phyloP scores from a whole-genome alignment of 1,284 basidiomycete genomes.

The Ganoderma boninense region DNA sequence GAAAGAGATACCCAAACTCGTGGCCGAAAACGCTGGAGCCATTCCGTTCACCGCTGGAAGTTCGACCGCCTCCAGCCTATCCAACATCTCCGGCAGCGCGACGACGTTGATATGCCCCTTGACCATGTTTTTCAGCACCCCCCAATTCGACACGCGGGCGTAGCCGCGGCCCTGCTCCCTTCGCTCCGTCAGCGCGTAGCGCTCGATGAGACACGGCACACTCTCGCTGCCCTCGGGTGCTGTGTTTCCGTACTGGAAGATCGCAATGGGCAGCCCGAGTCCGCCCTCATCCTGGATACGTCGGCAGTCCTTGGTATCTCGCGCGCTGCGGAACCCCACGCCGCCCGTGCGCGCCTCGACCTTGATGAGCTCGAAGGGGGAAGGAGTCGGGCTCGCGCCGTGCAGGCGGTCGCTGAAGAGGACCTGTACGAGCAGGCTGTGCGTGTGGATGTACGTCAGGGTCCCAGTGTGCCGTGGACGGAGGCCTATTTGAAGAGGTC shows the following conservation, averaged over 20 bases:
- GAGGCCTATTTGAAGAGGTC: neutral
- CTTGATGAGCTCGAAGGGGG: neutral
- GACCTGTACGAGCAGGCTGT: neutral
- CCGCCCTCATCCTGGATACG: conserved; percentile 1
- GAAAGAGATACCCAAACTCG: neutral
- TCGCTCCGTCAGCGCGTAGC: neutral
- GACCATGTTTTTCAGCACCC: neutral
- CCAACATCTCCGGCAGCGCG: neutral
- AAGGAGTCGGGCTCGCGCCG: neutral
- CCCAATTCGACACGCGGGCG: neutral
- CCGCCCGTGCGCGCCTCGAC: neutral
- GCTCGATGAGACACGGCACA: neutral
- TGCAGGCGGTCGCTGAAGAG: conserved; percentile 2
- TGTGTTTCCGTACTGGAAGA: neutral
- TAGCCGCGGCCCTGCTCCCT: neutral
- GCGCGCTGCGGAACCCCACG: neutral
- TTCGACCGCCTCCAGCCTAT: neutral
- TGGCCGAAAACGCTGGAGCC: neutral
- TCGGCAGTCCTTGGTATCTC: neutral
- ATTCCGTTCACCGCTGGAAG: neutral
- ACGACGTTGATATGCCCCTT: neutral
- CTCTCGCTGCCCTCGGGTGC: neutral
- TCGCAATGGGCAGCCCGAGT: neutral
- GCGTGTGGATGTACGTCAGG: neutral
- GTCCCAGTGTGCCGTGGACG: neutral